Conservation (phyloP, 139 green algal genomes). For the Chlamydomonas applanata region DNA sequence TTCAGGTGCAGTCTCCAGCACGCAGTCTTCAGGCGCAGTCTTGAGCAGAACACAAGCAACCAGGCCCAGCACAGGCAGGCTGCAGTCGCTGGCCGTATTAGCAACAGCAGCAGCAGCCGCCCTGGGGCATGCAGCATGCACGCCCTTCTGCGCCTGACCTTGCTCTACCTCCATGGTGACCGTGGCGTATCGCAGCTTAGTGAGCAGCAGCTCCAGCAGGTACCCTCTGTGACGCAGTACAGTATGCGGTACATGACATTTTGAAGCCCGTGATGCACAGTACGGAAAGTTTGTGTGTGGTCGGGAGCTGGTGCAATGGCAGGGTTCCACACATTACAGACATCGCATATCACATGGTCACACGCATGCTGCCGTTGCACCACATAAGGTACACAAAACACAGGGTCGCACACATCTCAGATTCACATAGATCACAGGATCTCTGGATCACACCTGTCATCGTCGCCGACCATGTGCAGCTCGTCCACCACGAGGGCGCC, state of each 20-base stretch:
- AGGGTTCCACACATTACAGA: too few species aligned
- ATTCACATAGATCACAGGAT: not conserved
- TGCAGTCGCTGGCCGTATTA: too few species aligned
- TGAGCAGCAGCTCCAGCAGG: slow-evolving; percentile 95
- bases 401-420: not conserved
- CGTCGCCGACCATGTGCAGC: slow-evolving; percentile 80
- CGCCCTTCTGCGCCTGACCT: slow-evolving; percentile 1
- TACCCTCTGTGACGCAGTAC: slow-evolving; percentile 61
- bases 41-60: too few species aligned
- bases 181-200: slow-evolving; percentile 85
- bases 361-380: not conserved
- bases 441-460: slow-evolving; percentile 17
- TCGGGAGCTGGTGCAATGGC: too few species aligned
- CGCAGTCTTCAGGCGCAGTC: too few species aligned
- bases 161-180: not conserved
- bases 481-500: slow-evolving; percentile 85
- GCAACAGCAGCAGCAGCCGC: not conserved
- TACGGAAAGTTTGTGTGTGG: too few species aligned
- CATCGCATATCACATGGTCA: too few species aligned
- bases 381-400: not conserved
- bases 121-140: slow-evolving; percentile 1
- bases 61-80: too few species aligned
- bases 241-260: slow-evolving; percentile 20
- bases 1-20: too few species aligned
- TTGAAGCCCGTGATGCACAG: too few species aligned